Conservation (phyloP, 2,329 filamentous ascomycete species). For the Neofusicoccum sp. region DNA sequence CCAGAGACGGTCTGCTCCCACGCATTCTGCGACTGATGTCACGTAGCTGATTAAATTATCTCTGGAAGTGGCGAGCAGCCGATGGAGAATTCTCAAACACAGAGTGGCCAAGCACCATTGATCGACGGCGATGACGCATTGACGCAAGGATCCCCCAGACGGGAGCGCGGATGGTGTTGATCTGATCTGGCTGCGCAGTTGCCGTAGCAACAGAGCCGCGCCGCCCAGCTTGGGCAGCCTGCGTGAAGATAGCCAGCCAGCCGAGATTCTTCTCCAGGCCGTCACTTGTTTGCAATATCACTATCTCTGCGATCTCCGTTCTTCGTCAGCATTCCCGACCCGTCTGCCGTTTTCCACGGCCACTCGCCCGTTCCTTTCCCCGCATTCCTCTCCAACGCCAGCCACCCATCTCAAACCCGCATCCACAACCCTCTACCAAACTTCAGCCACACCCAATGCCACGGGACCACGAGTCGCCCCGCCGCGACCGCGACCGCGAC, state of each 20-base stretch:
- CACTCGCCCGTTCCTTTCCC: not conserved
- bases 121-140: conserved; percentile 11
- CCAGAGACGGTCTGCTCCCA: too few species aligned
- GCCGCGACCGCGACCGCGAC: conserved; percentile 23
- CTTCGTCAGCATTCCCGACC: too few species aligned
- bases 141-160: conserved; percentile 14
- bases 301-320: too few species aligned
- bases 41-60: too few species aligned
- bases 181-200: conserved; percentile 1
- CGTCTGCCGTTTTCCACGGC: too few species aligned
- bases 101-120: not conserved
- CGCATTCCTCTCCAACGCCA: not conserved
- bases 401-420: too few species aligned
- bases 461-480: conserved; percentile 23
- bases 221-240: not conserved
- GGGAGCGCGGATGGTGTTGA: conserved; percentile 5
- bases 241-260: not conserved
- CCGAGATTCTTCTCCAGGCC: not conserved
- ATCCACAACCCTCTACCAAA: conserved; percentile 2
- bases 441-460: conserved; percentile 19
- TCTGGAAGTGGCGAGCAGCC: too few species aligned
- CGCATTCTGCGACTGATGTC: too few species aligned
- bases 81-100: too few species aligned
- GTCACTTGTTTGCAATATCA: not conserved
- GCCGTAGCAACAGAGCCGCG: conserved; percentile 4